Evolutionary conservation across 495 filamentous ascomycete species (phyloP), one percentile per base, ranked within the genome.

Genomic region (Parmelia sp.): DNA sequence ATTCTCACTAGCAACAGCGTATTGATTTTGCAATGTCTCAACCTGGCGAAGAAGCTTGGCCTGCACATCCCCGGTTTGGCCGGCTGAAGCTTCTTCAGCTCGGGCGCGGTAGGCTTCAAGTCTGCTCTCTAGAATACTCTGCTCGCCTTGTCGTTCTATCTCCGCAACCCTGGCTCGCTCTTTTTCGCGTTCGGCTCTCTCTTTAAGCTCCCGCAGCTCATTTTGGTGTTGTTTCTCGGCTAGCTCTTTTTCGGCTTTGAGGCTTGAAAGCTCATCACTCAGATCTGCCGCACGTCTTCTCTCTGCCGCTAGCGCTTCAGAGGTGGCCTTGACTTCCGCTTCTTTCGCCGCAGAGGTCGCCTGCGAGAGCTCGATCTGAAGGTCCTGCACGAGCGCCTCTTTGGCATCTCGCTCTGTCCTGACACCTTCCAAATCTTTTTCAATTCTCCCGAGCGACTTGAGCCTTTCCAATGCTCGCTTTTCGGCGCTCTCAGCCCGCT

Each of bases 11-110:
- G 95, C 94, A 58, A 91, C 85, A 0, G 91, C 87, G 74, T 99
- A 96, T 74, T 99, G 95, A 7, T 89, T 93, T 75, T 97, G 95
- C 58, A 99, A 76, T 4, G 90, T 97, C 79, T 99, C 95, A 36
- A 97, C 86, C 75, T 97, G 95, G 53, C 95, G 85, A 27, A 97
- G 78, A 29, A 99, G 80, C 72, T 97, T 96, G 29, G 88, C 90
- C 68, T 96, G 91, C 0, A 90, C 86, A 71, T 97, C 92, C 10
- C 91, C 88, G 9, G 83, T 83, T 47, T 84, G 82, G 25, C 91
- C 89, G 8, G 91, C 91, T 0, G 91, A 92, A 6, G 87, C 90
- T 73, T 99, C 95, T 77, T 99, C 95, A 12, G 90, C 91, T 27
- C 89, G 82, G 25, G 86, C 82, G 23, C 95, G 86, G 71, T 96